Evolutionary conservation across 257 asterid species (phyloP), one percentile per base, ranked within the genome.

Genomic region (Verbena officinalis): DNA sequence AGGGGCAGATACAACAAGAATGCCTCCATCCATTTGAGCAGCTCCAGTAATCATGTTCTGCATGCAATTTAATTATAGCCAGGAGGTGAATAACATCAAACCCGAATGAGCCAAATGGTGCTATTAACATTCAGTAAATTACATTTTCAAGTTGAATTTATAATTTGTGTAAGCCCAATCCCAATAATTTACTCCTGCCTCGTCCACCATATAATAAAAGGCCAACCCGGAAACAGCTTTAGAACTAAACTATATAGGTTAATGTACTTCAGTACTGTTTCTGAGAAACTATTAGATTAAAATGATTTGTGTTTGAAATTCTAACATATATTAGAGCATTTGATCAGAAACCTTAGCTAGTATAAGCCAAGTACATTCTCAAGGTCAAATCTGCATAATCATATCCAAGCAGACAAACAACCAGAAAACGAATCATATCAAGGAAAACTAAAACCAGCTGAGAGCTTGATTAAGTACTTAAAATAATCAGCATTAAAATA

Each of bases 21-120:
- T 94, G 45, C 99, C 97, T 7, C 99, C 99, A 73, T 93, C 99
- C 97, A 93, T 93, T 79, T 93, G 99, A 57, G 99, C 97, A 79
- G 99, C 99, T 60, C 99, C 97, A 51, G 99, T 94, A 72, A 94
- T 94, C 99, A 94, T 94, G 78, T 94, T 94, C 99, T 94, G 80
- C 75, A 74, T 94, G 80, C 75, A 74, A 44, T 15, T 65, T 48
- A 45, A 69, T 70, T 44, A 48, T 46, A 52, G 72, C 54, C 9
- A 54, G 27, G 30, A 36, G 4, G 40, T 69, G 48, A 59, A 69
- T 12, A 16, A 15, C 21, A n/a, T 16, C 38, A 44, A 49, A 36
- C 65, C 38, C 53, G 21, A 40, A 38, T 8, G 44, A 16, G 30
- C 31, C 65, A 71, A 46, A 6, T 30, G 42, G 20, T 45, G 53